Percentiles rank a stretch among this genome's conserved stretches.
Conservation (phyloP, 2,329 filamentous ascomycete genomes). For the Ampelomyces quisqualis region DNA sequence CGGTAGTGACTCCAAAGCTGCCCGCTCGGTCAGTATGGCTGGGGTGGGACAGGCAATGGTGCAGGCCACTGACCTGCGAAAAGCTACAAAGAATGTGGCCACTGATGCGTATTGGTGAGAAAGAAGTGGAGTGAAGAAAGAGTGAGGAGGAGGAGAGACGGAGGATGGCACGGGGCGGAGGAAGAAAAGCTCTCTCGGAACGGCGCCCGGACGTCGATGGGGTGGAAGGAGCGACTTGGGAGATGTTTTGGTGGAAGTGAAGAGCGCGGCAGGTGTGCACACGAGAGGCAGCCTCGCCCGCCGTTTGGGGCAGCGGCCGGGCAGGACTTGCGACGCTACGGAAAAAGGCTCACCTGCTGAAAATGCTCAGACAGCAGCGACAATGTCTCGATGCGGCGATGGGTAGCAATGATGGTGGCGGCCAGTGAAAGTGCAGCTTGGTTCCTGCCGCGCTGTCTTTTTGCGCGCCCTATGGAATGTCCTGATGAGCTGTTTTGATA, state of each 20-base stretch:
- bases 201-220: slow-evolving; percentile 24
- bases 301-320: slow-evolving; percentile 18
- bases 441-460: not conserved
- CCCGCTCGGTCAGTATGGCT: slow-evolving; percentile 17
- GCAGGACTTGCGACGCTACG: slow-evolving; percentile 5
- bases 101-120: slow-evolving; percentile 46
- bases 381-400: too few relatives aligned
- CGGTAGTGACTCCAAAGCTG: slow-evolving; percentile 48
- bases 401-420: too few relatives aligned
- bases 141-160: slow-evolving; percentile 27
- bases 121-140: slow-evolving; percentile 41
- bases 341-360: slow-evolving; percentile 25
- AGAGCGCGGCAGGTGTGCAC: slow-evolving; percentile 16
- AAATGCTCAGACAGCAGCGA: not conserved
- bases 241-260: slow-evolving; percentile 18
- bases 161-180: slow-evolving; percentile 14
- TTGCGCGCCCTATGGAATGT: slow-evolving; percentile 26
- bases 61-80: slow-evolving; percentile 39
- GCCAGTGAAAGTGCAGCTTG: not conserved
- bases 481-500: slow-evolving; percentile 40
- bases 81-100: slow-evolving; percentile 50
- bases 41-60: slow-evolving; percentile 2
- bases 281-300: slow-evolving; percentile 22
- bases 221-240: slow-evolving; percentile 31
- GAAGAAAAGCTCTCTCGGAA: slow-evolving; percentile 20